phyloP scores from a whole-genome alignment of 768 basidiomycete species.

The Coprinopsis strossmayeri region DNA sequence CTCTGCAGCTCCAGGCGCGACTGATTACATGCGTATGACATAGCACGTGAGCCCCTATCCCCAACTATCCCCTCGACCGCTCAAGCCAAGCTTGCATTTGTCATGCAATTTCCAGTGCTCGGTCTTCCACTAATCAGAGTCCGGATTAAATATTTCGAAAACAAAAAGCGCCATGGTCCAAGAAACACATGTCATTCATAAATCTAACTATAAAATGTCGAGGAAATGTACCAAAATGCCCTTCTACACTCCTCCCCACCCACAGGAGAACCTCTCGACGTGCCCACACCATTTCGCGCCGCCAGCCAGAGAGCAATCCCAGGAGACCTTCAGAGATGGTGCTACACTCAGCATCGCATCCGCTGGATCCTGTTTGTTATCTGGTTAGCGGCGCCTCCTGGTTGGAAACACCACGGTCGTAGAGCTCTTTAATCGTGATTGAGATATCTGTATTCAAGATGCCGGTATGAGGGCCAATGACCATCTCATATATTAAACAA shows the following conservation, averaged over 20 bases:
- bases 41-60: constrained; percentile 2
- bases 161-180: not conserved
- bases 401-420: not conserved
- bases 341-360: not conserved
- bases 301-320: not conserved
- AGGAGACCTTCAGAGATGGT: not conserved
- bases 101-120: too few relatives aligned
- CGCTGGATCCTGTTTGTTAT: too few relatives aligned
- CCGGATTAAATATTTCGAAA: too few relatives aligned
- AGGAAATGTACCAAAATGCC: too few relatives aligned
- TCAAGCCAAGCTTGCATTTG: too few relatives aligned
- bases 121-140: too few relatives aligned
- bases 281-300: too few relatives aligned
- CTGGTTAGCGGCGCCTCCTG: too few relatives aligned
- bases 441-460: not conserved
- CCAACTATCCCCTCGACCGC: not conserved
- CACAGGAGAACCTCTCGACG: not conserved
- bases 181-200: too few relatives aligned
- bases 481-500: not conserved
- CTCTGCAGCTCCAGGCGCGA: not conserved
- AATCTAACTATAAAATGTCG: too few relatives aligned
- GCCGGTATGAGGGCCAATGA: not conserved
- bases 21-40: not conserved
- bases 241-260: too few relatives aligned
- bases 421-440: not conserved